Base-by-base conservation (phyloP, 176 grass and related monocot genomes). In the Elymus sibiricus region DNA sequence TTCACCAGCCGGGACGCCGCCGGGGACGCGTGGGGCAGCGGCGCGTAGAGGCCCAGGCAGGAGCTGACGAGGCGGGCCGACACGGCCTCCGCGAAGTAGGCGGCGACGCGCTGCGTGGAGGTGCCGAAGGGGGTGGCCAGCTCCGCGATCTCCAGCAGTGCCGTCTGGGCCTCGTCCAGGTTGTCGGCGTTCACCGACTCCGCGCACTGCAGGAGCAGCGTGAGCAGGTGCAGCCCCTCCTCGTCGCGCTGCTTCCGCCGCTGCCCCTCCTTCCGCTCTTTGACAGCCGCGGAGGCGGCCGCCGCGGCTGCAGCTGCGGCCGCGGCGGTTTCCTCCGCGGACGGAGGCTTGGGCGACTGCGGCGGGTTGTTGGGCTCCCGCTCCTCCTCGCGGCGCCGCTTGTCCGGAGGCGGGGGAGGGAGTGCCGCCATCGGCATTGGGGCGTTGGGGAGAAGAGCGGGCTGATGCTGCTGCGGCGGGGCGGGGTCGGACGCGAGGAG, bases 1-100 rank as follows among this genome's bases (percentile, higher is more conserved):
- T 75, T 75, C 26, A 76, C 73, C 29, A 89, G 28, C 3, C 82
- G 92, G 19, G 77, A 55, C 0, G 81, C 77, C 2, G 89, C 83
- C 9, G 92, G 76, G 37, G 90, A 72, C 6, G 89, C 32, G 1
- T 74, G 34, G 1, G 92, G 90, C 0, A 99, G 86, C 49, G 97
- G 97, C 9, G 94, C 89, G 87, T 99, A 97, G 0, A 99, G 88
- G 26, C 94, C 97, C 0, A 99, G 94, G 73, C 97, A 99, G 3
- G 92, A 96, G 85, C 89, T 97, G 4, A 99, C 94, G 2, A 99
- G 86, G 2, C 97, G 90, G 4, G 94, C 90, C 0, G 97, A 96
- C 90, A 99, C 95, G 83, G 96, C 96, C 74, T 98, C 96, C 2
- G 96, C 93, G 85, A 98, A 98, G 92, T 98, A 98, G 32, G 96